Base-by-base conservation (phyloP, 352 stramenopile species). In the Pythium dissotocum region DNA sequence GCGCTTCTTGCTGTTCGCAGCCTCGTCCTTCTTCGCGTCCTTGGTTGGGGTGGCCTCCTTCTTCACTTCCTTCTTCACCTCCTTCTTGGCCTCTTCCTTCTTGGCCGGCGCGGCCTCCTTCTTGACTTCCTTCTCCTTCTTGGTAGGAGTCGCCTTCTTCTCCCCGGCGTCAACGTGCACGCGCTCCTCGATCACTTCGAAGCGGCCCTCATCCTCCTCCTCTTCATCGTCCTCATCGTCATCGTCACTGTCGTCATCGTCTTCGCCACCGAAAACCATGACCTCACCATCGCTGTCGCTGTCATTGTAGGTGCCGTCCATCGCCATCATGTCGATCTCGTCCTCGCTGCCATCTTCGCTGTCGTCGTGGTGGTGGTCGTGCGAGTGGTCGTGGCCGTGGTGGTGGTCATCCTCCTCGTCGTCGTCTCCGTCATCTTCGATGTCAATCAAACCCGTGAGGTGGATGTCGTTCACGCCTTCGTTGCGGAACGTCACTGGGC, bases 381-480 rank as follows among this genome's bases (percentile, higher is more conserved):
- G 42, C 16, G 42, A 51, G 58, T 71, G 65, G 32, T 57, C 61
- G 53, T 67, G 61, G 53, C 38, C 72, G 32, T 65, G 67, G 48
- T 77, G 59, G 61, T 76, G 61, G 42, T 51, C 42, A n/a, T 79
- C 78, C 36, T 91, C 65, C 58, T 87, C 77, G 2, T 87, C 87
- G 4, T 87, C 87, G 28, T 90, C 82, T 16, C 93, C 82, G 18
- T 90, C 85, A 7, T 92, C 84, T 61, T 93, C 55, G 26, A 92
- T 77, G 40, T 95, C 87, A 10, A 95, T 86, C 65, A 92, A 85
- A 12, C 84, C 87, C 24, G 87, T 93, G 46, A 95, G 56, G 74
- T 95, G 87, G 63, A 95, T 89, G 32, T 80, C 73, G 66, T 94
- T 94, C 21, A 79, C 73, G 35, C 87, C 87, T 54, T 93, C 84